Base-by-base conservation (phyloP, 2,329 filamentous ascomycete genomes). In the Colletotrichum aenigma region DNA sequence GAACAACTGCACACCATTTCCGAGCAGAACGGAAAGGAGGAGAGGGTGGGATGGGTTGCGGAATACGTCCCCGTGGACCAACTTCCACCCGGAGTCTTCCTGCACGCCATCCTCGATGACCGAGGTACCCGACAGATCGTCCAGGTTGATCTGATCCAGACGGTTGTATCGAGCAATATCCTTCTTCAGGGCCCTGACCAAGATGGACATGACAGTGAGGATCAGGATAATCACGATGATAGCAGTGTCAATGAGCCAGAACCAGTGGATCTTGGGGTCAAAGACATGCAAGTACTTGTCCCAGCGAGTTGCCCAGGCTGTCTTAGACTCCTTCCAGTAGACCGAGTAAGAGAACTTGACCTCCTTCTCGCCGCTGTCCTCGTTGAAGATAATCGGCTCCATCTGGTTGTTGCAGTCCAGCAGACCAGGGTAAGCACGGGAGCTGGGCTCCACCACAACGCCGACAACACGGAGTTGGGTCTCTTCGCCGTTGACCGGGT, bases 261-360 rank as follows among this genome's bases (percentile, higher is more conserved):
- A 98, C 97, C 97, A 99, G 85, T 99, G 97, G 80, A 99, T 98
- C 88, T 97, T 97, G 68, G 97, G 96, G 84, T 98, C 96, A 82
- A 96, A 97, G 34, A 99, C 96, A 82, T 98, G 96, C 43, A 99
- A 90, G 83, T 98, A 98, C 86, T 98, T 98, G 89, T 99, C 97
- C 97, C 97, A 99, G 78, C 97, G 92, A 15, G 97, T 99, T 32
- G 97, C 97, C 93, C 98, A 99, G 2, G 94, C 95, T 2, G 96
- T 98, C 1, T 90, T 82, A 1, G 96, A 98, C 79, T 93, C 91
- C 73, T 90, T 91, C 97, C 97, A 99, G 85, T 93, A 94, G 16
- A 98, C 95, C 78, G 94, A 95, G 87, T 99, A 99, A 7, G 96
- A 98, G 87, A 95, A 99, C 4, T 92, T 91, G 26, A 98, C 95